Base-by-base conservation (phyloP, 2,329 filamentous ascomycete genomes). In the Colletotrichum sojae region DNA sequence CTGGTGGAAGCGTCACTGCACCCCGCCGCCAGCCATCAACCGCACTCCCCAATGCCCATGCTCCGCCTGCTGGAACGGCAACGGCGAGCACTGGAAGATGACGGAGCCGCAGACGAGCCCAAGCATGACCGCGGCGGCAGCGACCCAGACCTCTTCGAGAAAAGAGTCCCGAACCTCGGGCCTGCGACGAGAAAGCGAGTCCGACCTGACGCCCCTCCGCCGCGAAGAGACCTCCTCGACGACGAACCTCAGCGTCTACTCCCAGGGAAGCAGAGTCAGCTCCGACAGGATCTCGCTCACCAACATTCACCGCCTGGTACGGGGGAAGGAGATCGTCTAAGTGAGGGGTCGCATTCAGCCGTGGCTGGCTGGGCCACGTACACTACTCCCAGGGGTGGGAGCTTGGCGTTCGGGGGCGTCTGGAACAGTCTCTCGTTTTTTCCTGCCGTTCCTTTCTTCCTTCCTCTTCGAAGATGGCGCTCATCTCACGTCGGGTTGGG, bases 1-100 rank as follows among this genome's bases (percentile, higher is more conserved):
- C 71, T 83, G 81, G 81, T 82, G 81, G 69, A 77, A 79, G 56
- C 80, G 80, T 70, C 81, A 82, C 76, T 81, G 79, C 71, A 74
- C 79, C 55, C 79, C 81, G 62, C 78, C 78, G 18, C 80, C 80
- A 2, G 79, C 81, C 53, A 73, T 80, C 73, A 77, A 76, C 73
- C 72, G 73, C 67, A 74, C 73, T 40, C 74, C 78, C 4, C 71
- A 75, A 20, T 83, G 81, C 63, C 79, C 80, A 60, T 83, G 81
- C 72, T 76, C 74, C 59, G 70, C 74, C 53, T 81, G 79, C 75
- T 81, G 66, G 67, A 69, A 69, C 56, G 67, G 62, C 10, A 69
- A 66, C 55, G 67, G 67, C 43, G 56, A 69, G 62, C 67, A 69
- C 56, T 69, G 67, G 67, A 69, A 67, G 67, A 69, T 62, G 25